Base-by-base conservation (phyloP, 148 eudicot genomes). In the Vaccinium myrtillus region DNA sequence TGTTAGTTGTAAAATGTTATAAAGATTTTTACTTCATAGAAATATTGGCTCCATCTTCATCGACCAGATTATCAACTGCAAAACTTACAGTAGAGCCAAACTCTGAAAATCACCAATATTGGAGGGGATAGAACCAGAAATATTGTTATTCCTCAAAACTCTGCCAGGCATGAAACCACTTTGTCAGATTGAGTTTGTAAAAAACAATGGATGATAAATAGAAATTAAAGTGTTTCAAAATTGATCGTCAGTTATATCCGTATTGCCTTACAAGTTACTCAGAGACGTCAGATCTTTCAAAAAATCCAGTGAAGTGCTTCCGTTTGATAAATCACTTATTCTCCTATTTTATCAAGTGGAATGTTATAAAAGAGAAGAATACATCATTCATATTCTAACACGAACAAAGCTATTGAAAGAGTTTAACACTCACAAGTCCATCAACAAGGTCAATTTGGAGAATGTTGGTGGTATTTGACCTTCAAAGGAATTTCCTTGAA, bases 81-180 rank as follows among this genome's bases (percentile, higher is more conserved):
- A 54, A 75, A 27, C n/a, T 93, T 92, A 96, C 99, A 96, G 86
- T 48, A 82, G 88, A 6, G 70, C 19, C 85, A 96, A 78, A 81
- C 82, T 88, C 78, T 82, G 87, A 56, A 83, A 82, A 81, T 83
- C 89, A 78, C 94, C 91, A 53, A 97, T 84, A 85, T 81, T 54
- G 53, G 91, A 54, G 32, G 98, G 98, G 71, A 97, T 90, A 79
- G 93, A 82, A 79, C 90, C 98, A 65, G 93, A 93, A 81, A 97
- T 89, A 86, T 92, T 93, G 88, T 90, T 90, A 85, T 97, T 90
- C 88, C 91, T 88, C 83, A 97, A 87, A 84, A 91, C 79, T 87
- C 98, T 96, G 88, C 82, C 78, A 21, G 53, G 59, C 10, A 86
- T 56, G 8, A 39, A 63, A 56, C 25, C 43, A 82, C 32, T 25